These are phyloP conservation scores for Sugiyamaella mastotermitis DNA, from an alignment of 805 yeast genomes.

Conservation along the genomic window DNA sequence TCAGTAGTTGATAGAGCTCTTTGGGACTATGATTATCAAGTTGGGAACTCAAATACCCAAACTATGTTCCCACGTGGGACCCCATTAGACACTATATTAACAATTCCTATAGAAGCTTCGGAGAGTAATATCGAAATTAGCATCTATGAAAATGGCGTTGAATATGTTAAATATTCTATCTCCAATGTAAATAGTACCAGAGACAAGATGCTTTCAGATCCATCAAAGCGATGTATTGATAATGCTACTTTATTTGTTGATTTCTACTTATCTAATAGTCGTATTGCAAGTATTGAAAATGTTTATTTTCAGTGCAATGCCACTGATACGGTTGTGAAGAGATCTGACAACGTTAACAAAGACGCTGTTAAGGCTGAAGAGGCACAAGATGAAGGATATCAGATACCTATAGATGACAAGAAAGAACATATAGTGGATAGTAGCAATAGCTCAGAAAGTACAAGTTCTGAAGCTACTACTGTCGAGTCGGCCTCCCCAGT, in stretches of 20 bases:
- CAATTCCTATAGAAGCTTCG: slow-evolving; percentile 31
- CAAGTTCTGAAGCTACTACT: slow-evolving; percentile 11
- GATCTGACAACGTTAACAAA: background rate
- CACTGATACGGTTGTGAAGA: slow-evolving; percentile 2
- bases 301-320: slow-evolving; percentile 11
- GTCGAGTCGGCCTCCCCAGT: slow-evolving; percentile 2
- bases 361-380: slow-evolving; percentile 9
- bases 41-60: slow-evolving; percentile 22
- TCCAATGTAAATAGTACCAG: slow-evolving; percentile 20
- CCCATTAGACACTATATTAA: slow-evolving; percentile 24
- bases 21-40: slow-evolving; percentile 38
- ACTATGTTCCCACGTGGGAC: slow-evolving; percentile 46
- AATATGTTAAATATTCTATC: slow-evolving; percentile 27
- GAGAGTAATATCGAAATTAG: slow-evolving; percentile 31
- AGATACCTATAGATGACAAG: too few species aligned
- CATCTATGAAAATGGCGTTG: slow-evolving; percentile 35
- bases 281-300: slow-evolving; percentile 15
- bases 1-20: slow-evolving; percentile 51
- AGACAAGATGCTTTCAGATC: slow-evolving; percentile 25
- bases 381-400: too few species aligned
- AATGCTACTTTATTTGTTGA: slow-evolving; percentile 12
- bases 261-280: slow-evolving; percentile 15
- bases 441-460: background rate
- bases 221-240: slow-evolving; percentile 11
- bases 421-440: too few species aligned